Base-by-base conservation (phyloP, 139 green algal genomes). In the Picochlorum sp. region DNA sequence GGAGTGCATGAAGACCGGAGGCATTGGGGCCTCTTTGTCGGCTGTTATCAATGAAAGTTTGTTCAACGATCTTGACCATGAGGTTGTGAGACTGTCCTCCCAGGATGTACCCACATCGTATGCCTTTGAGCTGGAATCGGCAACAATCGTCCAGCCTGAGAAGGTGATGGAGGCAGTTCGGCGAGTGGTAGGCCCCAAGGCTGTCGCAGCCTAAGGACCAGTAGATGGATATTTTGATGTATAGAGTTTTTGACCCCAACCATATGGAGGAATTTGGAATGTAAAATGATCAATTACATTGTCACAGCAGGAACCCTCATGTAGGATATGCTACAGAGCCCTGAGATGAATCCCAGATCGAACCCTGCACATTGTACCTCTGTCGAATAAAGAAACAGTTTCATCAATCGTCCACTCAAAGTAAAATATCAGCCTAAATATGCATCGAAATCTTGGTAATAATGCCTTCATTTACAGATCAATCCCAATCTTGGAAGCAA, bases 1-100 rank as follows among this genome's bases (percentile, higher is more conserved):
- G 78, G 90, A 97, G 81, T 95, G 86, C 83, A 97, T 96, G 87
- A 90, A 91, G 76, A 95, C 88, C 0, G 90, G 90, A 40, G 89
- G 82, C 65, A 93, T 95, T 44, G 88, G 89, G 51, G 90, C 90
- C 22, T 96, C 89, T 1, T 74, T 97, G 8, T 94, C 84, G n/a
- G 84, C 90, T 22, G 74, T 92, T 35, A 94, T 97, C 70, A 80
- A 76, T 65, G 90, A 97, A 77, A 85, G 82, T 14, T 74, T 93
- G 3, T 95, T 96, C 64, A 76, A 96, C 74, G 81, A 95, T 64
- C 76, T 97, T n/a, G 90, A 97, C 74, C 82, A 93, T 64, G 62
- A 93, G 74, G 79, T 96, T 20, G 69, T 91, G 31, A 62, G 85
- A 33, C 73, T 94, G 26, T 85, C 69, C 44, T 87, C 75, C 33